phyloP scores from a whole-genome alignment of 805 yeast species.

The Yarrowia sp. region DNA sequence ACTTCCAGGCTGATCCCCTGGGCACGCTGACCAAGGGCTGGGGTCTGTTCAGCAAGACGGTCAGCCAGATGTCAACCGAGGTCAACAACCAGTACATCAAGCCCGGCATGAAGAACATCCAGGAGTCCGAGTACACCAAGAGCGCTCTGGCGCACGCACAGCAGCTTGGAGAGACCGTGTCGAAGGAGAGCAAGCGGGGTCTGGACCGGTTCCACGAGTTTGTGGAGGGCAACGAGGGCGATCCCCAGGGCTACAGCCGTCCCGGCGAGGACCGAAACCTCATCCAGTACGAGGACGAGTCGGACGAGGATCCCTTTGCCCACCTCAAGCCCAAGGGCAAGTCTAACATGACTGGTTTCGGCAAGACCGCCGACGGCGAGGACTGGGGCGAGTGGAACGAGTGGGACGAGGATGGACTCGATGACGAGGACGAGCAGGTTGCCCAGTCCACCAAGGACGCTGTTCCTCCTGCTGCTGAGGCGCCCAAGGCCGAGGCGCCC shows the following conservation, averaged over 20 bases:
- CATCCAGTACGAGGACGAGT: slow-evolving; percentile 33
- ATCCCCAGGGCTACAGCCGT: slow-evolving; percentile 39
- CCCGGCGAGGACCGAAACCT: slow-evolving; percentile 42
- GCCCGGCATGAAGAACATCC: slow-evolving; percentile 82
- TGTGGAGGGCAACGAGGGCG: slow-evolving; percentile 45
- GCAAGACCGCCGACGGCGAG: slow-evolving; percentile 31
- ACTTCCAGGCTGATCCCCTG: slow-evolving; percentile 66
- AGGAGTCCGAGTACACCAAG: slow-evolving; percentile 71
- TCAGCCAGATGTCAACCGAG: slow-evolving; percentile 76
- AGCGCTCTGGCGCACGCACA: slow-evolving; percentile 93
- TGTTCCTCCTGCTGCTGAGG: not conserved
- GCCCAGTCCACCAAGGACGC: slow-evolving; percentile 15
- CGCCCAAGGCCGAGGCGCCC: not conserved
- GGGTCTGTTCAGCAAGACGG: slow-evolving; percentile 86
- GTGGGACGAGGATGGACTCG: slow-evolving; percentile 16
- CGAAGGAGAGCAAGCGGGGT: slow-evolving; percentile 78
- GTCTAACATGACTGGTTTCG: slow-evolving; percentile 53
- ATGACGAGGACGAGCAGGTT: slow-evolving; percentile 14
- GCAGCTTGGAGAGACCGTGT: slow-evolving; percentile 92
- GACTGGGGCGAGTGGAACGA: slow-evolving; percentile 36
- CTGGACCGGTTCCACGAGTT: slow-evolving; percentile 62
- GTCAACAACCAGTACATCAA: slow-evolving; percentile 86
- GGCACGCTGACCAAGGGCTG: slow-evolving; percentile 93
- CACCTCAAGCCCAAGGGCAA: slow-evolving; percentile 54
- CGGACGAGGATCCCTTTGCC: slow-evolving; percentile 64